Conservation (phyloP, 768 basidiomycete genomes). For the Coprinopsis marcescibilis region DNA sequence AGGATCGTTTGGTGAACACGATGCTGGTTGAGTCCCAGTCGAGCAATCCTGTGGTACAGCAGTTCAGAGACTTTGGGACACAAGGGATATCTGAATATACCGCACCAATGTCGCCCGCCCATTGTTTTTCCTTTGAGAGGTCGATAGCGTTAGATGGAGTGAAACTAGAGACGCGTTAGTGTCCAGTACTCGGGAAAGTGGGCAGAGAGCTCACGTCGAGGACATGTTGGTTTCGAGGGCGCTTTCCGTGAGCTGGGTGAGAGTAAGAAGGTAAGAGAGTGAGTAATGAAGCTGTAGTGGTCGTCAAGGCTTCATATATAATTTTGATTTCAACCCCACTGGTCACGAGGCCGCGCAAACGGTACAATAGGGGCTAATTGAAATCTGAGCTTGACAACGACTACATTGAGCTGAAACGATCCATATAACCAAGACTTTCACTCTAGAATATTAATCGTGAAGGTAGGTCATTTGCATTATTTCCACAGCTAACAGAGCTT, state of each 20-base stretch:
- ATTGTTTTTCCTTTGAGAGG: constrained; percentile 64
- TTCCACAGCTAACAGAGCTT: too few relatives aligned
- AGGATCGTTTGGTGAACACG: constrained; percentile 71
- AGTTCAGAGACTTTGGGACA: background rate
- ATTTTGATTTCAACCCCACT: constrained; percentile 2
- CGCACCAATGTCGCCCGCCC: constrained; percentile 61
- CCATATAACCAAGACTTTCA: too few relatives aligned
- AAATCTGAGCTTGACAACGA: too few relatives aligned
- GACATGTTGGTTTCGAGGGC: constrained; percentile 28
- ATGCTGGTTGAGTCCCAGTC: constrained; percentile 77
- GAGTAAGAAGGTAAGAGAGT: background rate
- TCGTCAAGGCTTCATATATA: constrained; percentile 8
- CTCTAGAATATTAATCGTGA: too few relatives aligned
- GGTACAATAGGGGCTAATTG: too few relatives aligned
- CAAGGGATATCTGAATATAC: constrained; percentile 13
- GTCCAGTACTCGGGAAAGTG: background rate
- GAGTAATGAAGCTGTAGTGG: background rate
- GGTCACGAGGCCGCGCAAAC: constrained; percentile 4
- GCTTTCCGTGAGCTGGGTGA: background rate
- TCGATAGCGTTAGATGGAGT: constrained; percentile 52
- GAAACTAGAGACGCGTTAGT: constrained; percentile 37
- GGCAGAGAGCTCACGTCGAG: constrained; percentile 34
- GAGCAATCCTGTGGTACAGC: constrained; percentile 50
- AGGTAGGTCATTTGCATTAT: too few relatives aligned
- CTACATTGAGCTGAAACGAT: too few relatives aligned